Evolutionary conservation across 306 rosid species (phyloP).

Genomic region (Chamaecrista fasciculata): DNA sequence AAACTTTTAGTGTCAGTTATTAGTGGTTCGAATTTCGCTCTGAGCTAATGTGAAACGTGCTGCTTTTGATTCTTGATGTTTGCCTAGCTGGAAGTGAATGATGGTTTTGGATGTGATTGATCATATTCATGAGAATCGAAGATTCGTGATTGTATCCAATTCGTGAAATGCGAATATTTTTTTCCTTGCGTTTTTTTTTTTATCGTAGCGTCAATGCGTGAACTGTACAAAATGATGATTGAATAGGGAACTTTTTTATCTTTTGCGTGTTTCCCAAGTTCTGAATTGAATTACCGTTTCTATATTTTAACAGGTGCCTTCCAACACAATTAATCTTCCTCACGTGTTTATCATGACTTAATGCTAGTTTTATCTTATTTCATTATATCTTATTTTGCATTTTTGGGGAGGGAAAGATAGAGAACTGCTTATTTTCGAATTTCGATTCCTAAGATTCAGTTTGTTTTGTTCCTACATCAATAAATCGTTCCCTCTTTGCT

Average conservation of each 20-base stretch:
- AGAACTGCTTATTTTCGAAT: neutral
- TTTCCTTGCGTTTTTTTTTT: constrained; percentile 1
- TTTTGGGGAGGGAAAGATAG: neutral
- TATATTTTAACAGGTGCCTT: neutral
- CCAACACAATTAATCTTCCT: neutral
- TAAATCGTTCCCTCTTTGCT: neutral
- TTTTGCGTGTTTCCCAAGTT: constrained; percentile 30
- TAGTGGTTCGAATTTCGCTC: neutral
- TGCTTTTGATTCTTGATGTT: neutral
- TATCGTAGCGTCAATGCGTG: constrained; percentile 8
- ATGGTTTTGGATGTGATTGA: constrained; percentile 9
- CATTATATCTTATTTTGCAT: neutral
- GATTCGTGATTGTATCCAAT: neutral
- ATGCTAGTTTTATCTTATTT: neutral
- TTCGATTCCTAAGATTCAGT: constrained; percentile 10
- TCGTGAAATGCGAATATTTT: neutral
- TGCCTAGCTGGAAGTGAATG: neutral
- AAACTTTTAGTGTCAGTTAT: neutral
- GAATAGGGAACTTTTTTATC: neutral
- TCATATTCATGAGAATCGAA: constrained; percentile 7
- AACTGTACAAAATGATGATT: constrained; percentile 1
- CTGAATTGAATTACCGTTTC: constrained; percentile 1
- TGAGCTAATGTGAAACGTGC: neutral
- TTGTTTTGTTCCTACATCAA: constrained; percentile 12
- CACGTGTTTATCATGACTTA: neutral